phyloP scores from a whole-genome alignment of 2,329 filamentous ascomycete species.

The Pseudopithomyces maydicus region DNA sequence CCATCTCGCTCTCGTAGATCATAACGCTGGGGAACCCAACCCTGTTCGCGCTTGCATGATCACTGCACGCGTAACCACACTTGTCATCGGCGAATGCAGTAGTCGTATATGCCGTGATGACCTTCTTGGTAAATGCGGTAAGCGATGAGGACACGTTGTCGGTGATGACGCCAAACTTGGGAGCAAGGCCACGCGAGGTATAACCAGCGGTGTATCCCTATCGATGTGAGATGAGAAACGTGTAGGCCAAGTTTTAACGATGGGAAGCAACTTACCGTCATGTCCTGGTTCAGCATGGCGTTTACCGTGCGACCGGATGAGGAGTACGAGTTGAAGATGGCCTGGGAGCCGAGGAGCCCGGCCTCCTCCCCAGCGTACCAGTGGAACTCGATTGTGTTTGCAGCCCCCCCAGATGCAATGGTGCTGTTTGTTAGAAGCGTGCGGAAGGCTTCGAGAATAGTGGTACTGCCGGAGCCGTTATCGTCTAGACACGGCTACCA shows the following conservation, averaged over 20 bases:
- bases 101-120: constrained; percentile 80
- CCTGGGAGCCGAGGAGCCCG: constrained; percentile 81
- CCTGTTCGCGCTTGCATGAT: constrained; percentile 72
- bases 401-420: constrained; percentile 64
- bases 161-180: constrained; percentile 85
- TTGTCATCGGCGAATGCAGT: constrained; percentile 85
- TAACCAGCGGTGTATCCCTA: constrained; percentile 76
- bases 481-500: constrained; percentile 61
- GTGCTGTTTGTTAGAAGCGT: constrained; percentile 74
- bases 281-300: constrained; percentile 80
- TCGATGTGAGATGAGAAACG: no score
- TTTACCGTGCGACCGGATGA: constrained; percentile 52
- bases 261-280: constrained; percentile 51
- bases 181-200: constrained; percentile 74
- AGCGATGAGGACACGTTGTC: constrained; percentile 81
- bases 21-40: constrained; percentile 73
- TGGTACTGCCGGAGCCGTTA: constrained; percentile 86
- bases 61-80: constrained; percentile 80
- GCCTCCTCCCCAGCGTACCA: constrained; percentile 91
- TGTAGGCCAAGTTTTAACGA: no score
- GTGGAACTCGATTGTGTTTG: constrained; percentile 90
- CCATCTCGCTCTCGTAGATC: constrained; percentile 72
- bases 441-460: constrained; percentile 85
- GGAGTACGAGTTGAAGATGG: constrained; percentile 80
- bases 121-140: constrained; percentile 83